Evolutionary conservation across 2,329 filamentous ascomycete genomes (phyloP).

Genomic region (Ramularia endophylla): DNA sequence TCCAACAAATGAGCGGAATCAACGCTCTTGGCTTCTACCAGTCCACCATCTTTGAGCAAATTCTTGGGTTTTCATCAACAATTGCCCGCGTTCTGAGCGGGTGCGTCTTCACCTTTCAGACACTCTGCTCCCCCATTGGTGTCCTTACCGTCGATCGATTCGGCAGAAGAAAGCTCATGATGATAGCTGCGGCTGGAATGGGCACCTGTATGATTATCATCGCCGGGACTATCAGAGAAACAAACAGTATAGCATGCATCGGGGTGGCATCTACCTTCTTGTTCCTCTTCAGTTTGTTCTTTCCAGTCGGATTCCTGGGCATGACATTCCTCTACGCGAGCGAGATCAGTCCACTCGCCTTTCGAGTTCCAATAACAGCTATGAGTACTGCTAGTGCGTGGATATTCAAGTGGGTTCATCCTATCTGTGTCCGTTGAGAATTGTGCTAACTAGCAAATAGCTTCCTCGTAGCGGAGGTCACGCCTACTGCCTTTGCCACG

Average conservation of each 20-base stretch:
- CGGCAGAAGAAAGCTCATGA: constrained; percentile 19
- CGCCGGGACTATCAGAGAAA: constrained; percentile 2
- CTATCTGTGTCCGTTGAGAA: no score
- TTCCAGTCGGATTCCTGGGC: constrained; percentile 20
- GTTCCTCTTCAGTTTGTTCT: constrained; percentile 20
- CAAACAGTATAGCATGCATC: constrained; percentile 4
- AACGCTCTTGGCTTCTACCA: constrained; percentile 13
- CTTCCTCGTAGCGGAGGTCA: no score
- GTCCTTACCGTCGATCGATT: constrained; percentile 16
- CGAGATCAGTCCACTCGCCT: constrained; percentile 21
- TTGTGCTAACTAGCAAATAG: no score
- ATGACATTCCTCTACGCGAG: constrained; percentile 18
- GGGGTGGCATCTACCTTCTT: constrained; percentile 17
- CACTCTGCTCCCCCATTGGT: background rate
- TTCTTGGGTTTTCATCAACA: constrained; percentile 10
- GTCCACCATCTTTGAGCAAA: constrained; percentile 10
- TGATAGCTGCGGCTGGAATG: constrained; percentile 18
- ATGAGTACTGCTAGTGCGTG: constrained; percentile 47
- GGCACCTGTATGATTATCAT: constrained; percentile 20
- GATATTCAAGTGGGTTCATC: constrained; percentile 31
- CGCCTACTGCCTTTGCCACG: constrained; percentile 29
- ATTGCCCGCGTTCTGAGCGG: constrained; percentile 12
- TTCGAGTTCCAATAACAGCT: constrained; percentile 18
- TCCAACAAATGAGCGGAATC: constrained; percentile 7
- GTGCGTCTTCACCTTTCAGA: background rate